These are phyloP conservation scores for Chimonanthus praecox DNA, from an alignment of 164 flowering plant species.

Conservation along the genomic window DNA sequence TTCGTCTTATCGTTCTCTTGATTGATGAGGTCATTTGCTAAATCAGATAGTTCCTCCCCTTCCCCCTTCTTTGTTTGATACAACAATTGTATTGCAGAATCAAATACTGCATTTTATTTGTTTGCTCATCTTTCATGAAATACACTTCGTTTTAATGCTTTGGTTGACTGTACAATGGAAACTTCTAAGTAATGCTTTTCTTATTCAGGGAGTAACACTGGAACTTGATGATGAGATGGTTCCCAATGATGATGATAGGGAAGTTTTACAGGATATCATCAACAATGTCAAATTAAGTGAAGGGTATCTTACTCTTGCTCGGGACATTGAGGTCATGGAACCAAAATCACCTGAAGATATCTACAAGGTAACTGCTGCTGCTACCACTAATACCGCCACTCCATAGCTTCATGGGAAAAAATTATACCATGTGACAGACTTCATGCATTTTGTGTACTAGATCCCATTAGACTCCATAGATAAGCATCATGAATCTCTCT, in stretches of 20 bases:
- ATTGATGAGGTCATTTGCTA: not conserved
- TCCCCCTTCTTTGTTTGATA: not conserved
- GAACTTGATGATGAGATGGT: constrained; percentile 70
- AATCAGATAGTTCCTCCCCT: not conserved
- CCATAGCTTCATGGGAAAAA: not conserved
- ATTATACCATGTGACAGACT: too few species aligned
- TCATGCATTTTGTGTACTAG: too few species aligned
- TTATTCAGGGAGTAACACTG: constrained; percentile 58
- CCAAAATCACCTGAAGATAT: constrained; percentile 99
- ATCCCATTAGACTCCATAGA: too few species aligned
- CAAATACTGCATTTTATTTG: too few species aligned
- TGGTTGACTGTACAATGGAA: not conserved
- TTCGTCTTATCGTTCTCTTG: too few species aligned
- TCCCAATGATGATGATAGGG: constrained; percentile 68
- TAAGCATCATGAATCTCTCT: too few species aligned
- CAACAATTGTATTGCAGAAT: not conserved
- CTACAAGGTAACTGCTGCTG: constrained; percentile 53
- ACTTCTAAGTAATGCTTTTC: not conserved
- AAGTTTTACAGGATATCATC: constrained; percentile 63
- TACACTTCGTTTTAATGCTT: not conserved
- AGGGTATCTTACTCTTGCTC: constrained; percentile 94
- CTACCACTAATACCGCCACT: not conserved
- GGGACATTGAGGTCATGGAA: constrained; percentile 99
- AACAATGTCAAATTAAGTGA: constrained; percentile 79
- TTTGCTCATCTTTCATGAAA: not conserved